Conservation (phyloP, 2,329 filamentous ascomycete species). For the Tolypocladium amazonense region DNA sequence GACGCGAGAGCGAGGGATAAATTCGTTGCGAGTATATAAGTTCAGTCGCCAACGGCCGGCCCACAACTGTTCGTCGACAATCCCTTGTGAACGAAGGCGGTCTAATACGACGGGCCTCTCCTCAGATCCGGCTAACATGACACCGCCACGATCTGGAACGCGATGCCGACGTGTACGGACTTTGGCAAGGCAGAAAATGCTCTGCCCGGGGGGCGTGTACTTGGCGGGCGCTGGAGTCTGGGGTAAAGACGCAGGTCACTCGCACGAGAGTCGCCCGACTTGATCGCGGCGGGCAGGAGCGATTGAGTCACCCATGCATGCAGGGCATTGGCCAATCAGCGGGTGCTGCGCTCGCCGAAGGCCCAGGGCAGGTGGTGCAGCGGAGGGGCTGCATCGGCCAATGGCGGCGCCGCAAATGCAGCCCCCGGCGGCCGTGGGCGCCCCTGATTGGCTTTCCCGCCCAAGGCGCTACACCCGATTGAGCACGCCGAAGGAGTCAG, state of each 20-base stretch:
- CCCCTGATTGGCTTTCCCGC: slow-evolving; percentile 16
- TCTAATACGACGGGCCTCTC: no score
- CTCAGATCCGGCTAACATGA: background rate
- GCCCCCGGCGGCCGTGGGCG: background rate
- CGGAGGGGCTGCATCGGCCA: slow-evolving; percentile 11
- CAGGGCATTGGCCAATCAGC: slow-evolving; percentile 21
- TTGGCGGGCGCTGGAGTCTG: slow-evolving; percentile 1
- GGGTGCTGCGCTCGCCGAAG: slow-evolving; percentile 22
- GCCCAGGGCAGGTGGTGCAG: slow-evolving; percentile 13
- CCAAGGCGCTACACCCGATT: slow-evolving; percentile 22
- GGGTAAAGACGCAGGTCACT: slow-evolving; percentile 4
- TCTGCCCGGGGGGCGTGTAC: background rate
- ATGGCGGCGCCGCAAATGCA: slow-evolving; percentile 8
- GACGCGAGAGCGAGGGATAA: background rate
- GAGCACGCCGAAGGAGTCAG: slow-evolving; percentile 35
- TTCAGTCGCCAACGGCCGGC: background rate
- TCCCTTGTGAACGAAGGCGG: no score
- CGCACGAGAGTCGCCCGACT: background rate
- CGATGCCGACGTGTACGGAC: background rate
- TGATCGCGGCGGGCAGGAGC: background rate
- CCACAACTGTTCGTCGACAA: background rate
- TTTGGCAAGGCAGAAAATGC: background rate
- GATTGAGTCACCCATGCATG: slow-evolving; percentile 20
- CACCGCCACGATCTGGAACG: background rate
- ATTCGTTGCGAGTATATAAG: background rate